phyloP scores from a whole-genome alignment of 2,329 filamentous ascomycete species.

The Monosporascus sp. region DNA sequence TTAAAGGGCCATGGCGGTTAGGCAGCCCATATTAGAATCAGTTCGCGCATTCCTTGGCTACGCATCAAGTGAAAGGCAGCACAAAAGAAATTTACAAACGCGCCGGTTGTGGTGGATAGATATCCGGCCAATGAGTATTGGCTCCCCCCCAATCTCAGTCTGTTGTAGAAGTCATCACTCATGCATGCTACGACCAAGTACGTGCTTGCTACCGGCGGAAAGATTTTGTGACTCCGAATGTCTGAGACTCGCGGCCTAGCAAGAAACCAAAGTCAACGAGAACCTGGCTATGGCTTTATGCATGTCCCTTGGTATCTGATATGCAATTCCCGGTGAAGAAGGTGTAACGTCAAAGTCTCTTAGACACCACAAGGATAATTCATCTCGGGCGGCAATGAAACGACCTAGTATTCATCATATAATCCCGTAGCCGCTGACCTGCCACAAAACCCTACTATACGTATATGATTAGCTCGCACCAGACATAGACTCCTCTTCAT shows the following conservation, averaged over 20 bases:
- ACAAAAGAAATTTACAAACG: not conserved
- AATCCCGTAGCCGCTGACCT: not conserved
- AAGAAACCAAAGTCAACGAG: too few species aligned
- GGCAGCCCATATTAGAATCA: not conserved
- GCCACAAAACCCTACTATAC: not conserved
- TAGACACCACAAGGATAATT: not conserved
- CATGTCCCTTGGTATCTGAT: too few species aligned
- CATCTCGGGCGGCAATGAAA: not conserved
- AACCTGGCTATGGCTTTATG: too few species aligned
- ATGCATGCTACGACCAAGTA: not conserved
- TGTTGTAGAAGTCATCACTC: not conserved
- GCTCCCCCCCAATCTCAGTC: not conserved
- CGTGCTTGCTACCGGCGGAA: not conserved
- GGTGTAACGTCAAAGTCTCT: not conserved
- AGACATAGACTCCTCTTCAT: not conserved
- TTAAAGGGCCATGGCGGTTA: too few species aligned
- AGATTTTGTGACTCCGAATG: too few species aligned
- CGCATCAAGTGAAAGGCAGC: not conserved
- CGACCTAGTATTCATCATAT: not conserved
- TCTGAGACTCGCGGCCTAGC: too few species aligned
- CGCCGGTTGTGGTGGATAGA: not conserved
- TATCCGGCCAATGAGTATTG: not conserved
- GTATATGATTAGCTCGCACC: too few species aligned
- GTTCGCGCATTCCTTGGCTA: not conserved
- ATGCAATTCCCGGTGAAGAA: too few species aligned